A percentile compares a stretch with the other conserved stretches of the same genome.
Evolutionary conservation across 345 rosid species (phyloP).

Genomic region (Punica granatum): DNA sequence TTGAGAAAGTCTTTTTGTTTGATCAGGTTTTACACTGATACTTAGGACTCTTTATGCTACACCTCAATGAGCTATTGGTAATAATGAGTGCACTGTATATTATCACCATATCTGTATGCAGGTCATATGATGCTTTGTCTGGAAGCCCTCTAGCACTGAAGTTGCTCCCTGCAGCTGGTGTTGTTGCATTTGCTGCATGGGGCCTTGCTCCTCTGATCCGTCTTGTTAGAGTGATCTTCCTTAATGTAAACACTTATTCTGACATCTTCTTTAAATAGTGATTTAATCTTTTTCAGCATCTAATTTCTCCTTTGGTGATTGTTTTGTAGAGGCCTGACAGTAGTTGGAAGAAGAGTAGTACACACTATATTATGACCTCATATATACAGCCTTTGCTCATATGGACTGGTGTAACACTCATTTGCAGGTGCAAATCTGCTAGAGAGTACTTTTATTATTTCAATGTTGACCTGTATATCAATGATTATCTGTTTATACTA

Average conservation of each 20-base stretch:
- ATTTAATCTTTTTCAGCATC: conserved; percentile 2
- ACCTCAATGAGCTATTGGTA: not conserved
- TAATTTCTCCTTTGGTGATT: conserved; percentile 1
- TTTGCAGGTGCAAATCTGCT: conserved; percentile 59
- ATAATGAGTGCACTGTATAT: not conserved
- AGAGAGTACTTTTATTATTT: too few species aligned
- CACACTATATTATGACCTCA: conserved; percentile 47
- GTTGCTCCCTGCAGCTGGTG: conserved; percentile 61
- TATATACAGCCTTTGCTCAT: conserved; percentile 84
- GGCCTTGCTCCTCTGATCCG: conserved; percentile 70
- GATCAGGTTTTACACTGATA: not conserved
- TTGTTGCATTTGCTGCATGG: conserved; percentile 77
- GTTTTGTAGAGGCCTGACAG: conserved; percentile 47
- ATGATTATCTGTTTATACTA: not conserved
- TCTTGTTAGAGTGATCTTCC: conserved; percentile 40
- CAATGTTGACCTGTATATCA: not conserved
- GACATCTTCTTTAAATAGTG: conserved; percentile 7
- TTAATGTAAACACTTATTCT: conserved; percentile 32
- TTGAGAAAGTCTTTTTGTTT: not conserved
- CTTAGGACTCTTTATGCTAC: not conserved
- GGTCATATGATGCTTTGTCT: conserved; percentile 47
- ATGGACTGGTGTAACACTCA: conserved; percentile 70
- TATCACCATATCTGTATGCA: conserved; percentile 11
- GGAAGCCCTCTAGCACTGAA: conserved; percentile 45
- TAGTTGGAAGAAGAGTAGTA: conserved; percentile 59